These are phyloP conservation scores for Hanseniaspora hatyaiensis DNA, from an alignment of 805 yeast genomes.

Conservation along the genomic window DNA sequence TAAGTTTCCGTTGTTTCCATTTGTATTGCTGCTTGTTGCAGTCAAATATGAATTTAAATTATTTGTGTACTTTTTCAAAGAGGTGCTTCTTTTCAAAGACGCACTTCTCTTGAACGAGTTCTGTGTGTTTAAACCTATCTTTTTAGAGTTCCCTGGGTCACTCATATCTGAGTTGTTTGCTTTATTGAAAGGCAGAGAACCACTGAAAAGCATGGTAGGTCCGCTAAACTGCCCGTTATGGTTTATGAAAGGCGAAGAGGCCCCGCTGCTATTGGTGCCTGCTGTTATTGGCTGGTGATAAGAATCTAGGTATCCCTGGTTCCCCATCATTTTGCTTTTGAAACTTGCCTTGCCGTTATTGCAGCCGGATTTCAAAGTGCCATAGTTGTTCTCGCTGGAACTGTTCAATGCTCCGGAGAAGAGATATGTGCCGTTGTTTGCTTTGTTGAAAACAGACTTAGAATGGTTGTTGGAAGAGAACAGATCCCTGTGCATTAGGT, in stretches of 20 bases:
- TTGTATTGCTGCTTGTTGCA: neutral
- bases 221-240: slow-evolving; percentile 5
- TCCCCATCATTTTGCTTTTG: neutral
- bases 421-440: too few species aligned
- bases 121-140: neutral
- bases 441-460: neutral
- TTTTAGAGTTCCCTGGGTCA: neutral
- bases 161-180: neutral
- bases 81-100: slow-evolving; percentile 10
- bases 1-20: neutral
- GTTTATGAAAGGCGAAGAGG: slow-evolving; percentile 3
- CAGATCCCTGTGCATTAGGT: neutral
- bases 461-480: too few species aligned
- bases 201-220: neutral
- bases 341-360: neutral
- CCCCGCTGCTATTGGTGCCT: slow-evolving; percentile 2
- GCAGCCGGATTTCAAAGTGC: neutral
- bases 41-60: neutral
- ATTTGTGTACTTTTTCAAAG: slow-evolving; percentile 13
- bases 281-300: neutral
- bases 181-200: slow-evolving; percentile 10
- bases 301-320: slow-evolving; percentile 1
- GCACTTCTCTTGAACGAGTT: slow-evolving; percentile 10
- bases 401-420: too few species aligned
- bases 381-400: neutral